Conservation (phyloP, 352 stramenopile genomes). For the Phytophthora citrophthora region DNA sequence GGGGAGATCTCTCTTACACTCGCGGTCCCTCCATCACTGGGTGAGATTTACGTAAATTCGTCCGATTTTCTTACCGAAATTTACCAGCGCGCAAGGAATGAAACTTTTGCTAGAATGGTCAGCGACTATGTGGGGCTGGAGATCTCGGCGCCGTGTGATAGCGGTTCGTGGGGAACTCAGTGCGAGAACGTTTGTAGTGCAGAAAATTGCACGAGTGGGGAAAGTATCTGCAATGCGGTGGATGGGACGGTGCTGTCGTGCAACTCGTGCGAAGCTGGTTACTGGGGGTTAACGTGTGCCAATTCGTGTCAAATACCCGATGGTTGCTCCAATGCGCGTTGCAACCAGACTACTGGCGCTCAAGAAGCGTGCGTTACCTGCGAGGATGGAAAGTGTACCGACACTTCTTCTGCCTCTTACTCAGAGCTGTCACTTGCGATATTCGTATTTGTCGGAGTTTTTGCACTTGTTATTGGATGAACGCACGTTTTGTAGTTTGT, state of each 20-base stretch:
- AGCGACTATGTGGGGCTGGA: slow-evolving; percentile 22
- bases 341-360: slow-evolving; percentile 15
- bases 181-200: slow-evolving; percentile 19
- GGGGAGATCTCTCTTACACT: slow-evolving; percentile 26
- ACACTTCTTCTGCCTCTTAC: background rate
- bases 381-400: slow-evolving; percentile 8
- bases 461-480: background rate
- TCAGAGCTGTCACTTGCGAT: background rate
- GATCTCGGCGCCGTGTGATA: slow-evolving; percentile 14
- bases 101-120: slow-evolving; percentile 15
- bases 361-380: slow-evolving; percentile 18
- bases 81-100: slow-evolving; percentile 26
- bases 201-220: slow-evolving; percentile 13
- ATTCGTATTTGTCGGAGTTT: background rate
- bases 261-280: slow-evolving; percentile 17
- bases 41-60: slow-evolving; percentile 25
- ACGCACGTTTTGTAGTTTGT: no score
- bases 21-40: slow-evolving; percentile 30
- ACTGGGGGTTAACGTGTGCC: slow-evolving; percentile 21
- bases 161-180: slow-evolving; percentile 17
- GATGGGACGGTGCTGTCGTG: slow-evolving; percentile 24
- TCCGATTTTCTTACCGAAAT: slow-evolving; percentile 23
- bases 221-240: slow-evolving; percentile 26
- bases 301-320: slow-evolving; percentile 18
- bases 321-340: slow-evolving; percentile 19